Percentiles rank a stretch among this genome's conserved stretches.
Conservation (phyloP, 768 basidiomycete species). For the Lactarius akahatsu region DNA sequence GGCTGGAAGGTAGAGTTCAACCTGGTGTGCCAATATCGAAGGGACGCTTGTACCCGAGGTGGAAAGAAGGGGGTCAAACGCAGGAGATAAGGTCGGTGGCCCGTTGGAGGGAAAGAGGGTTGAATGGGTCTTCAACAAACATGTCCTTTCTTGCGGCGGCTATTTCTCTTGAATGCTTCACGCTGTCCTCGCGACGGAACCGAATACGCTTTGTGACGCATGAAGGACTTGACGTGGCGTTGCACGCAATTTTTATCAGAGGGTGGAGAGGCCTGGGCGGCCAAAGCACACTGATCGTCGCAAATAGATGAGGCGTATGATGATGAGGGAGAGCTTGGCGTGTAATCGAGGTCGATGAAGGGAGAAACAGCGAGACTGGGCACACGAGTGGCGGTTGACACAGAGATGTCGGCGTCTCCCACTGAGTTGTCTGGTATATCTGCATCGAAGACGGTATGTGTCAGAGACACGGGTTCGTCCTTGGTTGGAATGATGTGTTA, state of each 20-base stretch:
- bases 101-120: not conserved
- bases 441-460: not conserved
- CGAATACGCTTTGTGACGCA: slow-evolving; percentile 12
- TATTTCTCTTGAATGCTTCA: slow-evolving; percentile 2
- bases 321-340: not conserved
- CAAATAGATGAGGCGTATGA: not conserved
- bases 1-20: not conserved
- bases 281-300: not conserved
- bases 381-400: not conserved
- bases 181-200: slow-evolving; percentile 18
- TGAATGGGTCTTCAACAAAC: not conserved
- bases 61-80: not conserved
- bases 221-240: slow-evolving; percentile 9
- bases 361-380: too few relatives aligned
- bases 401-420: not conserved
- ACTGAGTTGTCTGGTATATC: not conserved
- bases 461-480: slow-evolving; percentile 3
- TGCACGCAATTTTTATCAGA: not conserved
- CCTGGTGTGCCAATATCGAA: not conserved
- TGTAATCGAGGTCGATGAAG: not conserved
- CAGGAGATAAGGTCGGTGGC: not conserved
- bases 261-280: not conserved
- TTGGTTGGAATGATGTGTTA: slow-evolving; percentile 9
- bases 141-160: slow-evolving; percentile 9
- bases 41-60: not conserved